Percentiles rank a stretch among this genome's conserved stretches.
phyloP scores from a whole-genome alignment of 495 filamentous ascomycete genomes.

The Aspergillus wentii region DNA sequence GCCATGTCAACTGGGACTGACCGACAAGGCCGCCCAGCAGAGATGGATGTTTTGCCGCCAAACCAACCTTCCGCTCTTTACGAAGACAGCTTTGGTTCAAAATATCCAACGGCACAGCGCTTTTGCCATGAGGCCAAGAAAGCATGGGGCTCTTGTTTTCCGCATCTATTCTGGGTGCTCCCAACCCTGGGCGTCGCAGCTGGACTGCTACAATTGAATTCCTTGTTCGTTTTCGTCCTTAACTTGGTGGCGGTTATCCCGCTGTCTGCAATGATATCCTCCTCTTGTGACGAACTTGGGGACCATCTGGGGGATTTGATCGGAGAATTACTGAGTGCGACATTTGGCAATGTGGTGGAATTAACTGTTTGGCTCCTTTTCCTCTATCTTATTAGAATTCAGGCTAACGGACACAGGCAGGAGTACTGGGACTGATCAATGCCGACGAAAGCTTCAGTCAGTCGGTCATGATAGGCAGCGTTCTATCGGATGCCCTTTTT shows the following conservation, averaged over 20 bases:
- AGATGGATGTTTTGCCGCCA: no score
- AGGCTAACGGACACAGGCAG: conserved; percentile 9
- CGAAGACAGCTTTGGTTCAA: no score
- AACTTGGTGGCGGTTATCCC: conserved; percentile 25
- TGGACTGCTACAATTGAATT: conserved; percentile 11
- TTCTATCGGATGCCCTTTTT: conserved; percentile 23
- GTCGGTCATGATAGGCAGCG: conserved; percentile 22
- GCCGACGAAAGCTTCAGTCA: conserved; percentile 21
- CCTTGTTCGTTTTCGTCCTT: conserved; percentile 15
- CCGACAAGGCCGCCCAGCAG: no score
- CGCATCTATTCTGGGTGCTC: no score
- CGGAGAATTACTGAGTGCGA: conserved; percentile 23
- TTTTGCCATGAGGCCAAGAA: no score
- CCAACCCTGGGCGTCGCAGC: conserved; percentile 16
- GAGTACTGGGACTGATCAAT: conserved; percentile 18
- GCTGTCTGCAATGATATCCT: conserved; percentile 16
- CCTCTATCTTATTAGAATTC: not conserved
- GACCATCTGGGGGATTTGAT: conserved; percentile 14
- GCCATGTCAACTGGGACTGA: no score
- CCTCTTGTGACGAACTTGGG: conserved; percentile 19
- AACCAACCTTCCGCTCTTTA: no score
- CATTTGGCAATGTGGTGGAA: conserved; percentile 25
- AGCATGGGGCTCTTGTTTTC: no score
- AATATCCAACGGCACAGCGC: no score
- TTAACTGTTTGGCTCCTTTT: conserved; percentile 15